A percentile compares a stretch with the other conserved stretches of the same genome.
Conservation (phyloP, 139 green algal species). For the Nannochloris sp. region DNA sequence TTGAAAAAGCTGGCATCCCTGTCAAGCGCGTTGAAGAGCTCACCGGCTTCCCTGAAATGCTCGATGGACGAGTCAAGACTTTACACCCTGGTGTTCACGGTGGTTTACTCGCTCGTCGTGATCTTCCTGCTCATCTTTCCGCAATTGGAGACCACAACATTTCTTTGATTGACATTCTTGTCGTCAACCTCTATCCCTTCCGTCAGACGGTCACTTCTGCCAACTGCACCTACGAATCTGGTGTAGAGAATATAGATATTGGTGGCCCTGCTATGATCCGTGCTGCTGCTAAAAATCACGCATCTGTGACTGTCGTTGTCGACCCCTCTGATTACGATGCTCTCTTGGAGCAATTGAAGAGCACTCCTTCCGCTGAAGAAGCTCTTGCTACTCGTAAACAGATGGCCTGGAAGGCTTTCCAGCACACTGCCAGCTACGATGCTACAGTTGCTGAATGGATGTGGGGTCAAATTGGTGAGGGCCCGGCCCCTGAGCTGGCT, state of each 20-base stretch:
- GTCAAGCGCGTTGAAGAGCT: conserved; percentile 84
- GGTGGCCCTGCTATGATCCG: conserved; percentile 97
- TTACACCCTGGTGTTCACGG: conserved; percentile 95
- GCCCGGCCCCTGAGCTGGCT: conserved; percentile 41
- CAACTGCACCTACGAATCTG: conserved; percentile 24
- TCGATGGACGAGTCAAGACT: conserved; percentile 97
- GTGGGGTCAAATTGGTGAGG: conserved; percentile 70
- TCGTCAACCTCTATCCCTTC: conserved; percentile 99
- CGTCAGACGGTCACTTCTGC: conserved; percentile 75
- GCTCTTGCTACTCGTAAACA: conserved; percentile 32
- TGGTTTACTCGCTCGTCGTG: conserved; percentile 89
- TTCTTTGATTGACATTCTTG: conserved; percentile 87
- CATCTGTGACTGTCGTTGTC: conserved; percentile 75
- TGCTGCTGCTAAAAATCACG: conserved; percentile 88
- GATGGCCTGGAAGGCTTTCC: conserved; percentile 98
- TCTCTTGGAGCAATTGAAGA: conserved; percentile 60
- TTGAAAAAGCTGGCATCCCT: conserved; percentile 69
- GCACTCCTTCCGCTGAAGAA: not conserved
- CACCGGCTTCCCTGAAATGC: conserved; percentile 98
- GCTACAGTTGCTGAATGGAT: conserved; percentile 86
- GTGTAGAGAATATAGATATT: conserved; percentile 99
- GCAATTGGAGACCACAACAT: conserved; percentile 84
- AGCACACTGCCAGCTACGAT: conserved; percentile 95
- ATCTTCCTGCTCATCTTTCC: conserved; percentile 72
- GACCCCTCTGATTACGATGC: conserved; percentile 65